Evolutionary conservation across 352 stramenopile genomes (phyloP), one percentile per base, ranked within the genome.

Genomic region (Phytophthora capsici): DNA sequence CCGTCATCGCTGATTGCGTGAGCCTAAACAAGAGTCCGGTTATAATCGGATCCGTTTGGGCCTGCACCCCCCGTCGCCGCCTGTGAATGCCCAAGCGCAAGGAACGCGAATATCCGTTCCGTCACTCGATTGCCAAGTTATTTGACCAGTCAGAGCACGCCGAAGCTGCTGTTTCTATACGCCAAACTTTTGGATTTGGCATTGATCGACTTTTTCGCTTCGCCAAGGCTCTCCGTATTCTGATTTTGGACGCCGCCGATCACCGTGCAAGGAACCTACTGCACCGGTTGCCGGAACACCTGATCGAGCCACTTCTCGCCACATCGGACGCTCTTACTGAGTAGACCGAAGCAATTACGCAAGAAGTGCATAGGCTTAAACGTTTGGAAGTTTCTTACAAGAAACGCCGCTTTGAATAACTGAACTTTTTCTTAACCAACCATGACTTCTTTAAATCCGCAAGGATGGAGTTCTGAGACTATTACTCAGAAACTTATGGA

Each of bases 361-460:
- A 28, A 14, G 22, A 54, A 43, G 14, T 54, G 16, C 7, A 14
- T 10, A 16, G 14, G 13, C 26, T 54, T 22, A 55, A 45, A 17
- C 12, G 0, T 6, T 44, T 17, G 13, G 30, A 55, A 20, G 4
- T 17, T 43, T 4, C 22, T 2, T 28, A 14, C 17, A 45, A 55
- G 4, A 38, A 38, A 38, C 32, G 32, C 14, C 32, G 32, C 4
- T 50, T 50, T 50, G 37, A 49, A 40, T 59, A 59, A 59, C 50
- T 48, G 34, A 57, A 52, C 14, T 34, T 44, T 41, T 5, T 28
- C 25, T 59, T 50, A n/a, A 16, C 23, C 52, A 41, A 50, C 32
- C 22, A 59, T 59, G 52, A 32, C 52, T 59, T 37, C 36, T 14
- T 58, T 58, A 44, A 58, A 58, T 58, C 37, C 37, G n/a, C 38